Evolutionary conservation across 2,329 filamentous ascomycete species (phyloP), one percentile per base, ranked within the genome.

Genomic region (Sporothrix protearum): DNA sequence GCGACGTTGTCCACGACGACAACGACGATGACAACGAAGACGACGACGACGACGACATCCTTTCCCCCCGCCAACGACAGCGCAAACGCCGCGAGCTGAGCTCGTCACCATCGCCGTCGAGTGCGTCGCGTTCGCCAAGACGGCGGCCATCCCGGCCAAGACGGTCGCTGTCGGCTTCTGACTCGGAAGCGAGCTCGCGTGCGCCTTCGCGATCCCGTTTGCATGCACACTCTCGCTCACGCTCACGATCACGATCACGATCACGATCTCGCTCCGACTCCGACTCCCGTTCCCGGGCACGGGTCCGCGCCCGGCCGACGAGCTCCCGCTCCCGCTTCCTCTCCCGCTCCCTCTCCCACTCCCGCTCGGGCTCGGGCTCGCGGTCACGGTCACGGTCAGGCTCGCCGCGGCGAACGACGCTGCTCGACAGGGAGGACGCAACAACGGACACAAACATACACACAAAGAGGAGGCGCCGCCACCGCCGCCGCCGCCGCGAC

Each of bases 401-500:
- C 30, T 81, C 80, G 0, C 78, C 76, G 33, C 79, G 10, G 14
- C 57, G 19, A 61, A 64, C 25, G 36, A 36, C 9, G 1, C 55
- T 0, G 7, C 16, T n/a, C n/a, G n/a, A n/a, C 3, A n/a, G 30
- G 55, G 10, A 28, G 12, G 53, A 28, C 12, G 10, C 42, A 19
- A 59, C 61, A 33, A 25, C 25, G 33, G 67, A 69, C 55, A 69
- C 14, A 47, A 69, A 45, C 30, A 42, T 55, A 12, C 25, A 14
- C 30, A 53, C 19, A 42, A 1, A 39, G 33, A 16, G 9, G 30
- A 39, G 16, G 73, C 76, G 3, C 63, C 78, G 39, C 78, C 81
- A 12, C 78, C 81, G 7, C 78, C 81, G 14, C 78, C 81, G 7
- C 14, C 81, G 80, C 42, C 42, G 42, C 3, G 42, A 47, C 71